Evolutionary conservation across 345 rosid genomes (phyloP), one percentile per base, ranked within the genome.

Genomic region (Tarenaya hassleriana): DNA sequence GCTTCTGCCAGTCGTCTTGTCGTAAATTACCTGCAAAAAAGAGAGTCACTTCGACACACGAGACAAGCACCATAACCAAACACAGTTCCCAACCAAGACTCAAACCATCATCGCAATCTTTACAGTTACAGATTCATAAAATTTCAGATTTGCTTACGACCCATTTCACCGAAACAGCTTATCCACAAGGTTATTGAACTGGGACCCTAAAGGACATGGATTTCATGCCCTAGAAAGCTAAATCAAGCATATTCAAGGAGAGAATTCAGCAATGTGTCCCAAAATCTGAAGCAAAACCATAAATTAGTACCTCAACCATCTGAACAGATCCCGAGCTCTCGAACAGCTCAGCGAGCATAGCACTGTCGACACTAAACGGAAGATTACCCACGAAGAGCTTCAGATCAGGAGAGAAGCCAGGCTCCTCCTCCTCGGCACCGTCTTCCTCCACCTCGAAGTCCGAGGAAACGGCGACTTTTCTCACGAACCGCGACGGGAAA

Each of bases 301-400:
- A 17, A 41, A 40, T 15, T 8, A 32, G 18, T 79, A 92, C 96
- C 97, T 92, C 98, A 55, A 85, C 96, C 94, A 83, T 78, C 83
- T 92, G 86, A 47, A 92, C 96, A 68, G 73, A 83, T 31, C 96
- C 98, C 16, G 80, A 94, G 50, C 53, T 57, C 57, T 77, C 88
- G 44, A 92, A 92, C 56, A 92, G 56, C 31, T 54, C 81, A 41
- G 98, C 98, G 17, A 92, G 95, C 83, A 79, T 94, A 10, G 90
- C 75, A 59, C 98, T 88, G 69, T 81, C 96, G 41, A 79, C 94
- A 33, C 29, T 74, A 45, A 92, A 92, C 1, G 98, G 95, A 41
- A 92, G 95, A 50, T 92, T 92, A 57, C 98, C 98, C 48, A 92
- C 98, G 68, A 92, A 92, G 60, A 92, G 72, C 40, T 85, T 85